Evolutionary conservation across 495 filamentous ascomycete species (phyloP).

Genomic region (Lophiostoma macrostomum): DNA sequence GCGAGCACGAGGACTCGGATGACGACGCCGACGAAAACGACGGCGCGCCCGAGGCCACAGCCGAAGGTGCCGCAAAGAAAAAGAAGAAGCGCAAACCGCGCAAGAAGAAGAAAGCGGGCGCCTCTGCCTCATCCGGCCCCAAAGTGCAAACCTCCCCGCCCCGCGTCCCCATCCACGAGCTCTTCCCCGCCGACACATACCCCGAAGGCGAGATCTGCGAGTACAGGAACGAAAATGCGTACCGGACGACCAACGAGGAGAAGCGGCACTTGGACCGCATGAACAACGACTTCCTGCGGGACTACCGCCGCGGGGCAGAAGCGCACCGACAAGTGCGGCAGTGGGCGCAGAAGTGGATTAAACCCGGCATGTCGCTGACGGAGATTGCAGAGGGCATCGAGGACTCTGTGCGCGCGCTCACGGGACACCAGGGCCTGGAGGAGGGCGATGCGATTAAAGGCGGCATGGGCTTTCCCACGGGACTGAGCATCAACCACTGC

Average conservation of each 20-base stretch:
- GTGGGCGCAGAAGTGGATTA: constrained; percentile 75
- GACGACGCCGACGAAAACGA: constrained; percentile 42
- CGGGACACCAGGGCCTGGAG: constrained; percentile 72
- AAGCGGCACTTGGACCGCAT: constrained; percentile 75
- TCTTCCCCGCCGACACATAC: constrained; percentile 73
- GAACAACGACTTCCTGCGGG: constrained; percentile 66
- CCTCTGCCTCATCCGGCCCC: constrained; percentile 46
- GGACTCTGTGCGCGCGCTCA: constrained; percentile 73
- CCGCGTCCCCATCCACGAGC: constrained; percentile 66
- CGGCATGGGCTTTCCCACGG: constrained; percentile 87
- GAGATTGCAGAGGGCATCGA: constrained; percentile 86
- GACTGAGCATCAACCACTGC: constrained; percentile 81
- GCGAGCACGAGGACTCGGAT: constrained; percentile 42
- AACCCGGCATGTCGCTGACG: constrained; percentile 75
- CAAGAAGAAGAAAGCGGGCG: constrained; percentile 66
- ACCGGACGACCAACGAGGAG: constrained; percentile 82
- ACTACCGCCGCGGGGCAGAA: constrained; percentile 86
- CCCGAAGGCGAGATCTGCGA: constrained; percentile 80
- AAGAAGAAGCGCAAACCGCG: constrained; percentile 61
- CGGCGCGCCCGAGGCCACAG: constrained; percentile 32
- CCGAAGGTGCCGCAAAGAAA: constrained; percentile 55
- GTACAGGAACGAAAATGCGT: constrained; percentile 67
- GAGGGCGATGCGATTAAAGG: constrained; percentile 75
- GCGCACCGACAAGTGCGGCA: constrained; percentile 84
- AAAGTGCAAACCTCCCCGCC: constrained; percentile 70